A percentile compares a stretch with the other conserved stretches of the same genome.
Conservation (phyloP, 257 asterid genomes). For the Plantago major region DNA sequence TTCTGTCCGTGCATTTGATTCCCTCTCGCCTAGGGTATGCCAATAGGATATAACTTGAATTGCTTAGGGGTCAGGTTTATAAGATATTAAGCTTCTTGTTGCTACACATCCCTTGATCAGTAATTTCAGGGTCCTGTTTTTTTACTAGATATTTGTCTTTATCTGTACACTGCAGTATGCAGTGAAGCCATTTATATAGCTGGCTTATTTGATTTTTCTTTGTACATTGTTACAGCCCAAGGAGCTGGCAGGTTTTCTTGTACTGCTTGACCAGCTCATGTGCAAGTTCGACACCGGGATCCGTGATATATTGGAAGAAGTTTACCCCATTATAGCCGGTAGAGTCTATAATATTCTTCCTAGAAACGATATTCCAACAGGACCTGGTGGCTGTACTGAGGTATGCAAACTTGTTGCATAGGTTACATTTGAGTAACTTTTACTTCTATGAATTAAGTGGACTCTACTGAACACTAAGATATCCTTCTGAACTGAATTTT, state of each 20-base stretch:
- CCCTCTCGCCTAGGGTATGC: too few species aligned
- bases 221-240: slow-evolving; percentile 56
- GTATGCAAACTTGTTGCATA: slow-evolving; percentile 32
- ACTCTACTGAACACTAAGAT: neutral
- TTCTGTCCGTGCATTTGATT: too few species aligned
- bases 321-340: slow-evolving; percentile 73
- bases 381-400: slow-evolving; percentile 86
- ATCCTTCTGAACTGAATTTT: slow-evolving; percentile 1
- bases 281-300: slow-evolving; percentile 75
- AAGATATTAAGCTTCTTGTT: slow-evolving; percentile 4
- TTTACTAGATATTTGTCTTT: slow-evolving; percentile 2
- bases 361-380: slow-evolving; percentile 55
- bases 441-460: neutral
- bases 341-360: slow-evolving; percentile 72
- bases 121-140: neutral
- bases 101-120: neutral
- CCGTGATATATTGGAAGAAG: slow-evolving; percentile 68
- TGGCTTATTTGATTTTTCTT: neutral
- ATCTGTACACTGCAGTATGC: neutral
- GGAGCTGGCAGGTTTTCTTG: slow-evolving; percentile 78
- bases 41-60: too few species aligned
- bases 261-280: slow-evolving; percentile 86
- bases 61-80: neutral
- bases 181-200: slow-evolving; percentile 17
- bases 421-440: slow-evolving; percentile 4